phyloP scores from a whole-genome alignment of 176 grass and related monocot genomes.

The Pharus latifolius region DNA sequence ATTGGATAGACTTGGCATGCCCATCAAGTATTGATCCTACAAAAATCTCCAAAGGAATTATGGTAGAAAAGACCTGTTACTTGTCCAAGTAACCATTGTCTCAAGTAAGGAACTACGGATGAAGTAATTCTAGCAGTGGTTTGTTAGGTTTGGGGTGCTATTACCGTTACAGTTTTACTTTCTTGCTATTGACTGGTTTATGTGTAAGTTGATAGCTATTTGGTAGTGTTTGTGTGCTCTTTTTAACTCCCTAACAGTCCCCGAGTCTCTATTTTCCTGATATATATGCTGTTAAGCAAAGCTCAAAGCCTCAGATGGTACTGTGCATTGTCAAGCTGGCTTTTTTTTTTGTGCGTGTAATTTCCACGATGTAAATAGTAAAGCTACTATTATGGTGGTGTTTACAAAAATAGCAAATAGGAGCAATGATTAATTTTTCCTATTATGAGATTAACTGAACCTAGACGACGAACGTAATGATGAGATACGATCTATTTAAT shows the following conservation, averaged over 20 bases:
- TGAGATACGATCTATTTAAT: too few relatives aligned
- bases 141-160: constrained; percentile 3
- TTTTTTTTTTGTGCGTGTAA: too few relatives aligned
- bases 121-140: neutral
- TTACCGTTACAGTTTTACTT: constrained; percentile 21
- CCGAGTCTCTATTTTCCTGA: neutral
- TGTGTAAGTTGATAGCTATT: constrained; percentile 30
- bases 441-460: too few relatives aligned
- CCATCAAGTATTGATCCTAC: constrained; percentile 36
- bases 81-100: neutral
- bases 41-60: neutral
- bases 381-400: too few relatives aligned
- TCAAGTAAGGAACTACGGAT: neutral
- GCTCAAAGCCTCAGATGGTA: too few relatives aligned
- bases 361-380: too few relatives aligned
- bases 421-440: too few relatives aligned
- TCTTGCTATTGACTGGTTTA: neutral
- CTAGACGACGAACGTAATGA: too few relatives aligned
- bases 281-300: neutral
- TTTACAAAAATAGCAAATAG: too few relatives aligned
- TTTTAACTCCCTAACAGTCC: neutral
- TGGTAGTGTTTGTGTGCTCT: constrained; percentile 5
- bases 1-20: constrained; percentile 69
- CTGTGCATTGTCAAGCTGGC: too few relatives aligned
- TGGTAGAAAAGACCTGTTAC: neutral